Evolutionary conservation across 2,329 filamentous ascomycete species (phyloP), one percentile per base, ranked within the genome.

Genomic region (Colletotrichum sansevieriae): DNA sequence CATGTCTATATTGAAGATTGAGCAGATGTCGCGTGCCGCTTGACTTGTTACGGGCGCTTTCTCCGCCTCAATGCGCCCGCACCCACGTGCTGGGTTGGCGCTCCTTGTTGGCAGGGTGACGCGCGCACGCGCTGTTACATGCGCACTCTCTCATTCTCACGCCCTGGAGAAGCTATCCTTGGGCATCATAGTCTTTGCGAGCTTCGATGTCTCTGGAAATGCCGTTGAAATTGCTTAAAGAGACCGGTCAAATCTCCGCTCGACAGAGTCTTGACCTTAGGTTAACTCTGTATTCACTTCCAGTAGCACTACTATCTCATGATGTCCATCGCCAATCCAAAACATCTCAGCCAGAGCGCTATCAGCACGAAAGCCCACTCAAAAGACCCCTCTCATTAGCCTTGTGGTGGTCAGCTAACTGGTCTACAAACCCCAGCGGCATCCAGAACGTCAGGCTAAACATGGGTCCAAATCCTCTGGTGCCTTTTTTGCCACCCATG

Each of bases 1-100:
- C 29, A 44, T 43, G 22, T 56, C 35, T 41, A 60, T 56, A 61
- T 56, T 56, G 37, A 44, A 41, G 10, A 41, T 29, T 41, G 35
- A n/a, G 46, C 52, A 65, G 54, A 35, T 66, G 66, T 66, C 66
- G 66, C 62, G 66, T 69, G 66, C 66, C 44, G 18, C 3, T 51
- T 69, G 62, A 25, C 66, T 69, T 11, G 20, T 61, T 55, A 22
- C 37, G 55, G 62, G 61, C n/a, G 20, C 15, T 15, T 15, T 18
- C 59, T 60, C 12, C 6, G 55, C 33, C 11, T 18, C 35, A 12
- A 7, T 54, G 43, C 25, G 15, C 7, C 15, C 15, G 3, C 22
- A 37, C 25, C 62, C 66, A 66, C 66, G 62, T 69, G 55, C 49
- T 51, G 13, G 35, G 15, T 18, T 25, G n/a, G 33, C 33, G 54